These are phyloP conservation scores for Skeletonema tropicum DNA, from an alignment of 108 stramenopile species.

Conservation along the genomic window DNA sequence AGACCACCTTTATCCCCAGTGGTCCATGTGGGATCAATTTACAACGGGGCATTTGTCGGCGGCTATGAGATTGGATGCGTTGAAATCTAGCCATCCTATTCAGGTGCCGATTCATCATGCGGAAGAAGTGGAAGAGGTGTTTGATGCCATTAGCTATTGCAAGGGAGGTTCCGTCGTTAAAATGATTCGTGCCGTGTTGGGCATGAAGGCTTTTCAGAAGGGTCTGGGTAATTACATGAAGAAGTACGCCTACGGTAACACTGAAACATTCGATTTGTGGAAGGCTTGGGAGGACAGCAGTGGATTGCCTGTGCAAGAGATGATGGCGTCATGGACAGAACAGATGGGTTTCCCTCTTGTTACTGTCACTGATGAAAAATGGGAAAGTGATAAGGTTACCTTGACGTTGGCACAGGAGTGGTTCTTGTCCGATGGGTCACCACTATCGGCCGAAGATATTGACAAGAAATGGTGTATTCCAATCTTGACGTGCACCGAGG, in stretches of 20 bases:
- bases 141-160: slow-evolving; percentile 94
- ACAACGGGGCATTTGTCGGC: slow-evolving; percentile 77
- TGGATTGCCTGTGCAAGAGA: slow-evolving; percentile 85
- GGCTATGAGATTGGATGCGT: slow-evolving; percentile 88
- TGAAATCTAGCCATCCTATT: slow-evolving; percentile 90
- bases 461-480: slow-evolving; percentile 94
- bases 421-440: slow-evolving; percentile 91
- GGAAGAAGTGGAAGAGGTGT: slow-evolving; percentile 97
- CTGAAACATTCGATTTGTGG: slow-evolving; percentile 94
- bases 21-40: slow-evolving; percentile 94
- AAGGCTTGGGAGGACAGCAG: slow-evolving; percentile 90
- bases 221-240: slow-evolving; percentile 87
- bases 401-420: slow-evolving; percentile 88
- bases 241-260: slow-evolving; percentile 88
- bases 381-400: slow-evolving; percentile 74
- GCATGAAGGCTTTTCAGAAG: slow-evolving; percentile 80
- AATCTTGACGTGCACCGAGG: slow-evolving; percentile 80
- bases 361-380: slow-evolving; percentile 69
- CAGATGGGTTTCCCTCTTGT: slow-evolving; percentile 94
- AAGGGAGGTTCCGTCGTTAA: slow-evolving; percentile 89
- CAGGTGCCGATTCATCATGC: slow-evolving; percentile 92
- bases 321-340: slow-evolving; percentile 96
- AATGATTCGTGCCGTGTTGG: slow-evolving; percentile 93
- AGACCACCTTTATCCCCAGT: slow-evolving; percentile 77
- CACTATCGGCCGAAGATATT: slow-evolving; percentile 62